Base-by-base conservation (phyloP, 148 eudicot species). In the Rhododendron williamsianum region DNA sequence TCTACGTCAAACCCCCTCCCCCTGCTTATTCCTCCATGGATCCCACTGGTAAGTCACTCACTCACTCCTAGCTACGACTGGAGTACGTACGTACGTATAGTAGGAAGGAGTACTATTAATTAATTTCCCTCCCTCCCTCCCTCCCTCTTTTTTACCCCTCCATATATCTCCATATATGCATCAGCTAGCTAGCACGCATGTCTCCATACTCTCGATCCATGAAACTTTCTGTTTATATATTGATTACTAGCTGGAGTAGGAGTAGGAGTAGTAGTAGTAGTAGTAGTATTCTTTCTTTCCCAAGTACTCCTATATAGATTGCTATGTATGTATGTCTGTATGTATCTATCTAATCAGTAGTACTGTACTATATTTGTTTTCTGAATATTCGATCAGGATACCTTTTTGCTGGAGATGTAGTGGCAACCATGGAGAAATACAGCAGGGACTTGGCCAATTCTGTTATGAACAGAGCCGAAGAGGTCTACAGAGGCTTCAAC, bases 1-100 rank as follows among this genome's bases (percentile, higher is more conserved):
- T 95, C 86, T 95, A 95, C 84, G 94, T 93, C 67, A 93, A 91
- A 81, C 98, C 98, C 3, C 93, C 95, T 85, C 91, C 92, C 21
- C 93, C 97, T 77, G 87, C 80, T 78, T 95, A 89, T 87, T 92
- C 98, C 46, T 86, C 97, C 82, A 33, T 92, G 43, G 93, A 93
- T 78, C 89, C 91, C 81, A 81, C 96, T 36, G 98, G 98, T 94
- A 10, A 69, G 7, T 82, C 56, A 1, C 46, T 67, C 73, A 9
- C 67, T 56, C 45, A 30, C 45, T 7, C 45, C 45, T 41, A 41
- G 45, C 45, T 41, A 41, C 5, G 0, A 38, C 6, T 6, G 43
- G 43, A 41, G 6, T 41, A 41, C 38, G 35, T 36, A 41, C 38
- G 35, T 36, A 36, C 38, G 38, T 30, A 30, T 30, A 30, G 30